These are phyloP conservation scores for Colletotrichum sojae DNA, from an alignment of 2,329 filamentous ascomycete species.

Conservation along the genomic window DNA sequence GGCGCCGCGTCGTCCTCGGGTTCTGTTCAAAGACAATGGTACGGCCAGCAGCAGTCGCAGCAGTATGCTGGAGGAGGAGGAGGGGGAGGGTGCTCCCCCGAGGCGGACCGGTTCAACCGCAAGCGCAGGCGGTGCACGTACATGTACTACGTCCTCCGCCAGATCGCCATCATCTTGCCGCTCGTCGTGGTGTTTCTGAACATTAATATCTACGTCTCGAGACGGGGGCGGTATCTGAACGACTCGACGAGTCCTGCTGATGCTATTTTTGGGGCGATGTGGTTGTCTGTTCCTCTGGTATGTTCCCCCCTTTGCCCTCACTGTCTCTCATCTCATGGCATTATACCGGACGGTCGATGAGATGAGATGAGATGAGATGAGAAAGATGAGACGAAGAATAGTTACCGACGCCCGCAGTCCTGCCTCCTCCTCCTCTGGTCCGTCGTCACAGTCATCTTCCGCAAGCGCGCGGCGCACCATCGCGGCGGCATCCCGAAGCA, in stretches of 20 bases:
- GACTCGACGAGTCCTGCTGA: constrained; percentile 38
- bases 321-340: not conserved
- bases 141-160: constrained; percentile 52
- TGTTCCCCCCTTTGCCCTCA: not conserved
- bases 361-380: not conserved
- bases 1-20: constrained; percentile 17
- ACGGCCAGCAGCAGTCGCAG: constrained; percentile 21
- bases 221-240: constrained; percentile 39
- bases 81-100: constrained; percentile 21
- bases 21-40: constrained; percentile 27
- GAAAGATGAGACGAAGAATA: not conserved
- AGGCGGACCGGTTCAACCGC: constrained; percentile 32
- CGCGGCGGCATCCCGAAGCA: constrained; percentile 39
- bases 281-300: constrained; percentile 39
- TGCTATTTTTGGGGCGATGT: constrained; percentile 39
- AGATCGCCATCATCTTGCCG: constrained; percentile 56
- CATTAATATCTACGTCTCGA: constrained; percentile 42
- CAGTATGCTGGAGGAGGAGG: not conserved
- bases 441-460: constrained; percentile 29
- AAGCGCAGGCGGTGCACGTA: constrained; percentile 50
- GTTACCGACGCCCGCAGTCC: constrained; percentile 7
- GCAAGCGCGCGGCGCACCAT: constrained; percentile 12
- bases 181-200: constrained; percentile 39
- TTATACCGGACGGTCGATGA: not conserved
- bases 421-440: constrained; percentile 38